Conservation (phyloP, 306 rosid species). For the cucumber (Cucumis sativus) region DNA sequence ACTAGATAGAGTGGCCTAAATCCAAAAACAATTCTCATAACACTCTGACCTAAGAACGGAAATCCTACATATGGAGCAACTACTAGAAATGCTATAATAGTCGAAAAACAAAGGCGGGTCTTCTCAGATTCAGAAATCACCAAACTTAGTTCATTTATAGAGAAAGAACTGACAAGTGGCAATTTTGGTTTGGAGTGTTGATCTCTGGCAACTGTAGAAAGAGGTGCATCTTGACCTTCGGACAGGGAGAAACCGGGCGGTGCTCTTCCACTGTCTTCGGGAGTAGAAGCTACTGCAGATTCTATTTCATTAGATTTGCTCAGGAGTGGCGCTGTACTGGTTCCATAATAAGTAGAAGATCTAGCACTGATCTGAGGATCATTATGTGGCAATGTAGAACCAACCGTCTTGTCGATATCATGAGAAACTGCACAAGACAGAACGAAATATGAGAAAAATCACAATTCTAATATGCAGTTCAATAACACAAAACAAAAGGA, state of each 20-base stretch:
- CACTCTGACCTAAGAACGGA: conserved; percentile 22
- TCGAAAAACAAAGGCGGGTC: conserved; percentile 40
- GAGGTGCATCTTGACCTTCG: conserved; percentile 11
- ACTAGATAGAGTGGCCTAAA: conserved; percentile 55
- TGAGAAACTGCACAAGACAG: conserved; percentile 26
- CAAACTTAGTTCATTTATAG: conserved; percentile 26
- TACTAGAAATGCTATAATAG: conserved; percentile 37
- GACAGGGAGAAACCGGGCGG: background rate
- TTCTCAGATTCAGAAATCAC: conserved; percentile 45
- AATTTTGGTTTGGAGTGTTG: background rate
- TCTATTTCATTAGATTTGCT: background rate
- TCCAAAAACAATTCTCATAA: conserved; percentile 25
- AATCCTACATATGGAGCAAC: conserved; percentile 34
- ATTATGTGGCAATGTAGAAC: conserved; percentile 17
- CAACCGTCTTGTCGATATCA: conserved; percentile 16
- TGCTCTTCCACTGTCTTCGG: conserved; percentile 9
- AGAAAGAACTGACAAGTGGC: conserved; percentile 11
- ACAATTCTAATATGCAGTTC: background rate
- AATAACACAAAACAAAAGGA: background rate
- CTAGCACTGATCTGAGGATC: conserved; percentile 10
- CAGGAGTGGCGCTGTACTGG: conserved; percentile 10
- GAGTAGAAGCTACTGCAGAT: conserved; percentile 7
- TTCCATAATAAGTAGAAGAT: conserved; percentile 6
- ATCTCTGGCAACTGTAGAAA: conserved; percentile 14
- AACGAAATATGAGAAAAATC: background rate